A percentile compares a stretch with the other conserved stretches of the same genome.
Conservation (phyloP, 768 basidiomycete genomes). For the Auriscalpium microsporum region DNA sequence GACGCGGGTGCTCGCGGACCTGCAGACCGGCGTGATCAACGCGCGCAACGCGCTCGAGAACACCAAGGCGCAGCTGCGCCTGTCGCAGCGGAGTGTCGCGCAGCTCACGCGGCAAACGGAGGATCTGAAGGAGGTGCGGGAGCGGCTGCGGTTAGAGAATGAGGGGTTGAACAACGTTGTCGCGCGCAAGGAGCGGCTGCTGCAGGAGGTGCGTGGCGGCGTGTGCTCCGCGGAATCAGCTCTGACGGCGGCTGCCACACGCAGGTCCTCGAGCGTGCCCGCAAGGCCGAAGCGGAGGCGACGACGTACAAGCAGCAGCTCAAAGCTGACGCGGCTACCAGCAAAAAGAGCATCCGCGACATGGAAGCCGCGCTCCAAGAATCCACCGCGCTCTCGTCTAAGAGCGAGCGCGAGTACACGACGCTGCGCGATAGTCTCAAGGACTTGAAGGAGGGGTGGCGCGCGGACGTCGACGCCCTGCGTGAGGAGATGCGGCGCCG, state of each 20-base stretch:
- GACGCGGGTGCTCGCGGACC: constrained; percentile 80
- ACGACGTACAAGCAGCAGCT: constrained; percentile 58
- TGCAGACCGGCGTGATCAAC: constrained; percentile 76
- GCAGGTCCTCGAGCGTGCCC: constrained; percentile 73
- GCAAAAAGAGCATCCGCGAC: constrained; percentile 71
- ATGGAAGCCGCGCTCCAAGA: constrained; percentile 71
- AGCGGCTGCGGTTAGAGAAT: constrained; percentile 75
- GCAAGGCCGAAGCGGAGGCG: constrained; percentile 78
- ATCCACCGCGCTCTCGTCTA: constrained; percentile 68
- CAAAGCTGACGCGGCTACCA: constrained; percentile 60
- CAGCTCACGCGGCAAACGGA: constrained; percentile 80
- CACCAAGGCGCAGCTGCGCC: constrained; percentile 70
- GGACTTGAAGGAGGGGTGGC: constrained; percentile 63
- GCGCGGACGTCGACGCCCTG: constrained; percentile 61
- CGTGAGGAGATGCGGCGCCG: constrained; percentile 66
- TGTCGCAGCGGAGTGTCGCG: constrained; percentile 77
- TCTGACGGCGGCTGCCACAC: neutral
- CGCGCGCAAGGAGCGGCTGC: constrained; percentile 73
- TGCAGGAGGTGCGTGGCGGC: constrained; percentile 63
- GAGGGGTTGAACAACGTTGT: constrained; percentile 86
- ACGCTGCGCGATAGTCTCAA: constrained; percentile 72
- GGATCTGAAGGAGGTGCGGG: constrained; percentile 81
- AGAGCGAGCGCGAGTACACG: constrained; percentile 76
- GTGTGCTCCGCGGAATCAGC: neutral
- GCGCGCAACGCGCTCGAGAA: constrained; percentile 79